Conservation (phyloP, 2,329 filamentous ascomycete genomes). For the Cytospora mali region DNA sequence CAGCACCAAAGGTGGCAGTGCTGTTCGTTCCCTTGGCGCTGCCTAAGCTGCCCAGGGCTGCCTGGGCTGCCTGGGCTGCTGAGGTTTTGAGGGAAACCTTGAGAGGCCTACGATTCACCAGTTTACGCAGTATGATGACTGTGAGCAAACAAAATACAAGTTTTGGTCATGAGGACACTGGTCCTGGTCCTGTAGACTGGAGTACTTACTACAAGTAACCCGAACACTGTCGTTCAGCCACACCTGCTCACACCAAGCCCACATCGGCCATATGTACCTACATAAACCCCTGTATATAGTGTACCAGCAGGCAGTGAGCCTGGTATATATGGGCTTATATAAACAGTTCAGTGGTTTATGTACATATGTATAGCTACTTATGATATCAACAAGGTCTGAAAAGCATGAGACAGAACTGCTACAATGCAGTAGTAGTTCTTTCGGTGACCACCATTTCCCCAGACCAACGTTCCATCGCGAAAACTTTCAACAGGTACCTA, state of each 20-base stretch:
- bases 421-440: too few species aligned
- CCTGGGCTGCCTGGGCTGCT: too few species aligned
- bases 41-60: too few species aligned
- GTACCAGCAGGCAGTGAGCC: neutral
- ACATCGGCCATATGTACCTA: neutral
- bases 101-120: constrained; percentile 16
- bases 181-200: neutral
- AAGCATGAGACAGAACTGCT: too few species aligned
- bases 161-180: neutral
- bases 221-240: neutral
- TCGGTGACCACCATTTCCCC: too few species aligned
- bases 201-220: neutral
- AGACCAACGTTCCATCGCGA: too few species aligned
- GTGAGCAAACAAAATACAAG: constrained; percentile 2
- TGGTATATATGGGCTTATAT: neutral
- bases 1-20: neutral
- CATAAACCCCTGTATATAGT: neutral
- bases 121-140: neutral
- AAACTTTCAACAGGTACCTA: neutral
- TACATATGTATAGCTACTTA: too few species aligned
- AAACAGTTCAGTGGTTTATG: neutral
- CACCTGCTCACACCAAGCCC: neutral
- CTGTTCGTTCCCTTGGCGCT: neutral
- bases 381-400: neutral
- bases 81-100: too few species aligned